Conservation (phyloP, 495 filamentous ascomycete species). For the Lophiostoma macrostomum region DNA sequence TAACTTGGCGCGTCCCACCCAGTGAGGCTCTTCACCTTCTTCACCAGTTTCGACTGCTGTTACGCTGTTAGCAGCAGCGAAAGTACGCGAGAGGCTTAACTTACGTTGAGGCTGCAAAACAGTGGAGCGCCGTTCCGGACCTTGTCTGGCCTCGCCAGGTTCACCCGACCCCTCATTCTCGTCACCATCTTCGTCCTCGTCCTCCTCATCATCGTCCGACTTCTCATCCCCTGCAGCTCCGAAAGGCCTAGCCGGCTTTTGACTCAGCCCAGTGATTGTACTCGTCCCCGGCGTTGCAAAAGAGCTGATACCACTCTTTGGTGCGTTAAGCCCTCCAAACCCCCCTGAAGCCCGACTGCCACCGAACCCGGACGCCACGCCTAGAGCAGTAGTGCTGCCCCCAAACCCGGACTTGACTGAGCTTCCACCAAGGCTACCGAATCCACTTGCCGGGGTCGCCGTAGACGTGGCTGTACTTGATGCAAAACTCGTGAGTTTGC, state of each 20-base stretch:
- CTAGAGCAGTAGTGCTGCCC: slow-evolving; percentile 9
- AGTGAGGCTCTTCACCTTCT: slow-evolving; percentile 59
- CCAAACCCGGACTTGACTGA: slow-evolving; percentile 27
- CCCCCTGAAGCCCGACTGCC: slow-evolving; percentile 46
- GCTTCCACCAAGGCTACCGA: slow-evolving; percentile 13
- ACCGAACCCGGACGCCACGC: slow-evolving; percentile 42
- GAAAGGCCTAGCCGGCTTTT: slow-evolving; percentile 64
- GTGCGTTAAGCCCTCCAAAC: slow-evolving; percentile 48
- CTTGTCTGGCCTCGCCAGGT: slow-evolving; percentile 53
- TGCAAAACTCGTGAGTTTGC: slow-evolving; percentile 21
- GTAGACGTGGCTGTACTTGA: background rate
- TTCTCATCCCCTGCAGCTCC: slow-evolving; percentile 57
- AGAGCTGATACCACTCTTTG: slow-evolving; percentile 47
- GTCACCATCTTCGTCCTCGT: slow-evolving; percentile 49
- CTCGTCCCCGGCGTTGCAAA: slow-evolving; percentile 65
- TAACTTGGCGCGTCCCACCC: slow-evolving; percentile 69
- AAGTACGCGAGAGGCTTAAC: background rate
- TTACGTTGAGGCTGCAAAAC: background rate
- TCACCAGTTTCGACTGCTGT: slow-evolving; percentile 70
- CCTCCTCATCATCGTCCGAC: slow-evolving; percentile 39
- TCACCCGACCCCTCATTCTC: slow-evolving; percentile 40
- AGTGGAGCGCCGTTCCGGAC: slow-evolving; percentile 40
- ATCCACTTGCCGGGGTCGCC: slow-evolving; percentile 17
- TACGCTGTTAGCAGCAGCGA: background rate
- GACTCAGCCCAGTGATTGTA: slow-evolving; percentile 50